These are phyloP conservation scores for Papilionanthe hybrid DNA, from an alignment of 116 monocot species.

Conservation along the genomic window DNA sequence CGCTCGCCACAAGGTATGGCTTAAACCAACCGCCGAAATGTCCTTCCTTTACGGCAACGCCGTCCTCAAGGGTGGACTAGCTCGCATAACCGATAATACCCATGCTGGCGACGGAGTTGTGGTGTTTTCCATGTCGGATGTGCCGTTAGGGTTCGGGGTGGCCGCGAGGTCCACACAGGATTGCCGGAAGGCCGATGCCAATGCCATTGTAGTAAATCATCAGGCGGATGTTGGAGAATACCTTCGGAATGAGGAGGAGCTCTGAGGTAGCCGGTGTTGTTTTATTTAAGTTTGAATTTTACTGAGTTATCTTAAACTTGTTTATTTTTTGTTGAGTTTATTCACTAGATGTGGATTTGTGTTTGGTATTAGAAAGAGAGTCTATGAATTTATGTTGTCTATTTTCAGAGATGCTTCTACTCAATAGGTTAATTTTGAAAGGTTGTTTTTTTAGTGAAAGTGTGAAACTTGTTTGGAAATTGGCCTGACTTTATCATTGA, in stretches of 20 bases:
- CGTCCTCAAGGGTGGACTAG: conserved; percentile 70
- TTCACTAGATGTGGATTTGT: background rate
- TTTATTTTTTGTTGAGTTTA: background rate
- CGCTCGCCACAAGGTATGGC: conserved; percentile 81
- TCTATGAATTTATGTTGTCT: background rate
- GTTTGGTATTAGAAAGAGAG: background rate
- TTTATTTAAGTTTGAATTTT: background rate
- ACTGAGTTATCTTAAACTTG: background rate
- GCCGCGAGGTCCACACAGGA: conserved; percentile 72
- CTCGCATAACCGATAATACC: conserved; percentile 70
- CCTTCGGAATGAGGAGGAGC: conserved; percentile 47
- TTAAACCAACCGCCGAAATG: conserved; percentile 78
- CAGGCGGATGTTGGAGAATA: conserved; percentile 85
- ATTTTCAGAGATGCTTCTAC: background rate
- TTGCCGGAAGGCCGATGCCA: conserved; percentile 62
- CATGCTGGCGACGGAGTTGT: conserved; percentile 72
- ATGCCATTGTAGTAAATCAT: conserved; percentile 73
- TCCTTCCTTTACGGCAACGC: conserved; percentile 71
- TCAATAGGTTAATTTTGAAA: background rate
- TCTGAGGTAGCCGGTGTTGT: conserved; percentile 10
- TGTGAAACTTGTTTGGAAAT: too few species aligned
- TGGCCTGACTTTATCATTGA: too few species aligned
- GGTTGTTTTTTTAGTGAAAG: background rate
- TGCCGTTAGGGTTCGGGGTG: conserved; percentile 77
- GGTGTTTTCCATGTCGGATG: conserved; percentile 68